phyloP scores from a whole-genome alignment of 2,329 filamentous ascomycete genomes.

The Endocalyx cinctus region DNA sequence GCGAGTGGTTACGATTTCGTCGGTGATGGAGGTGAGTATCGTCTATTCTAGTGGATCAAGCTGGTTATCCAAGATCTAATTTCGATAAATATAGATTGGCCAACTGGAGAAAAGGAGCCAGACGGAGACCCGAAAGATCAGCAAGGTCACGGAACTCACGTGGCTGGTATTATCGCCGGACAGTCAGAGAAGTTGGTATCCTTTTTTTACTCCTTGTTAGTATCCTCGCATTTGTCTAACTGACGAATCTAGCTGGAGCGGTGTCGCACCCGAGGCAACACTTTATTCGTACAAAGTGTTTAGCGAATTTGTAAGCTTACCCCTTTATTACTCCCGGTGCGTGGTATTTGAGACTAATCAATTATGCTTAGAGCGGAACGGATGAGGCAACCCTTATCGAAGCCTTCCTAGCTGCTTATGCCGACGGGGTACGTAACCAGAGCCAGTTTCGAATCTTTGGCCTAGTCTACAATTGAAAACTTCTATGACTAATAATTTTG shows the following conservation, averaged over 20 bases:
- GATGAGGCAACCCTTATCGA: slow-evolving; percentile 29
- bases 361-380: too few species aligned
- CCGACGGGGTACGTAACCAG: slow-evolving; percentile 30
- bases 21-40: slow-evolving; percentile 9
- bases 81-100: too few species aligned
- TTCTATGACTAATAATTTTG: too few species aligned
- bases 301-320: slow-evolving; percentile 2
- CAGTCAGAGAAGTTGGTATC: slow-evolving; percentile 16
- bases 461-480: slow-evolving; percentile 4
- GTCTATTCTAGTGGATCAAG: not conserved
- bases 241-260: slow-evolving; percentile 18
- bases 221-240: not conserved
- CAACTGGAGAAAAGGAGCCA: slow-evolving; percentile 9
- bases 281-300: slow-evolving; percentile 26
- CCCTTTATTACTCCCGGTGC: too few species aligned
- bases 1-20: slow-evolving; percentile 14
- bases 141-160: slow-evolving; percentile 25
- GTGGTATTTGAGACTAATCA: too few species aligned
- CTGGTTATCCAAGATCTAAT: too few species aligned
- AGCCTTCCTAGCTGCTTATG: slow-evolving; percentile 30
- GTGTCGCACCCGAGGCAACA: slow-evolving; percentile 25
- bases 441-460: too few species aligned
- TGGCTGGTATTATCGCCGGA: slow-evolving; percentile 27
- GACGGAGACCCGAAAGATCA: slow-evolving; percentile 22
- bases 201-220: too few species aligned